Conservation (phyloP, 768 basidiomycete species). For the Tricholoma terreum region DNA sequence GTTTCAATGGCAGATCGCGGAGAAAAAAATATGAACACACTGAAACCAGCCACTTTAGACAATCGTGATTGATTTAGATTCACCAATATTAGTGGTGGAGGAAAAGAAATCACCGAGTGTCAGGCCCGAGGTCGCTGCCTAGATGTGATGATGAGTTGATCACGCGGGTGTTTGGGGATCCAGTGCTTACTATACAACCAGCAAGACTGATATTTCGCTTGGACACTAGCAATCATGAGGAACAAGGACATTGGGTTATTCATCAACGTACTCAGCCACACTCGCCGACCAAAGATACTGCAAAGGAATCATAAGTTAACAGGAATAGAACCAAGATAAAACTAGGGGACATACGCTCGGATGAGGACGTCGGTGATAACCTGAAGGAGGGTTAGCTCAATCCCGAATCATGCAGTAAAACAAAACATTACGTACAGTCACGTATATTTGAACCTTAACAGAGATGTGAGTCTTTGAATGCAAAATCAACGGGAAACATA, state of each 20-base stretch:
- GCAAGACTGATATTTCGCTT: conserved; percentile 14
- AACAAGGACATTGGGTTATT: neutral
- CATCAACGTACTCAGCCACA: conserved; percentile 22
- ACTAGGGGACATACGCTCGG: conserved; percentile 23
- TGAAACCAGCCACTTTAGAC: conserved; percentile 14
- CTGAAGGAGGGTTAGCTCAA: conserved; percentile 8
- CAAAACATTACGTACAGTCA: conserved; percentile 21
- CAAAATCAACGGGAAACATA: neutral
- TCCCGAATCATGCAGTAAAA: neutral
- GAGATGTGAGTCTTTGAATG: neutral
- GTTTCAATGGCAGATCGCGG: neutral
- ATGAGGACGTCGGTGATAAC: conserved; percentile 28
- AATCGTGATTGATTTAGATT: neutral
- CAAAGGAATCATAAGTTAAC: neutral
- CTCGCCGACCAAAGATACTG: conserved; percentile 26
- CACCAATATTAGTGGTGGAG: neutral
- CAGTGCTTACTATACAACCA: conserved; percentile 15
- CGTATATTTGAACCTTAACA: conserved; percentile 23
- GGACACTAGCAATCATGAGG: conserved; percentile 13
- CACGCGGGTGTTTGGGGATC: neutral
- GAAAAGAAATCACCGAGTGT: conserved; percentile 15
- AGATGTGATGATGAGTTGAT: neutral
- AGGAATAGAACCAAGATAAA: neutral
- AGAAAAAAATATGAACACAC: conserved; percentile 6
- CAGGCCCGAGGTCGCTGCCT: conserved; percentile 11